These are phyloP conservation scores for Ascoidea asiatica DNA, from an alignment of 805 yeast genomes.

Conservation along the genomic window DNA sequence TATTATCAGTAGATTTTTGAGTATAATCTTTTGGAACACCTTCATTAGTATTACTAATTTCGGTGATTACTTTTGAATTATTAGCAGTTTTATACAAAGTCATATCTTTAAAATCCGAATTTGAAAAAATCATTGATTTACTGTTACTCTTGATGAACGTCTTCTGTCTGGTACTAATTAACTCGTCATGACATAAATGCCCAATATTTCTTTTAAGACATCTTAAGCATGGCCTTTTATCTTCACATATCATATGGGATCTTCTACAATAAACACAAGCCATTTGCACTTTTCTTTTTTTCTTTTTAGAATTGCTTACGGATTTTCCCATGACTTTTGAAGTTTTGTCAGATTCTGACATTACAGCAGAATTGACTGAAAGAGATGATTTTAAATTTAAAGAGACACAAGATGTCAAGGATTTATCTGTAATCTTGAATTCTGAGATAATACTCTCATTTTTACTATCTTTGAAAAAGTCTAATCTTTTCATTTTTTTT, in stretches of 20 bases:
- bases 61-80: constrained; percentile 1
- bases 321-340: too few relatives aligned
- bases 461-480: too few relatives aligned
- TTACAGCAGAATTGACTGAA: too few relatives aligned
- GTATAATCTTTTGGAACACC: not conserved
- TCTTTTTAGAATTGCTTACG: too few relatives aligned
- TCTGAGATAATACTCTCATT: too few relatives aligned
- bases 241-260: constrained; percentile 88
- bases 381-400: too few relatives aligned
- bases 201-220: constrained; percentile 80
- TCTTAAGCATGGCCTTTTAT: constrained; percentile 57
- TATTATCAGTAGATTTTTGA: not conserved
- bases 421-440: too few relatives aligned
- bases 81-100: constrained; percentile 3
- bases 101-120: constrained; percentile 3
- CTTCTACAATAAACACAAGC: constrained; percentile 88
- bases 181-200: constrained; percentile 71
- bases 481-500: too few relatives aligned
- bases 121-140: constrained; percentile 5
- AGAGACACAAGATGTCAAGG: too few relatives aligned
- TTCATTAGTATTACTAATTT: constrained; percentile 2
- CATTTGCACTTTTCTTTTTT: constrained; percentile 38
- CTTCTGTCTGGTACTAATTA: constrained; percentile 28
- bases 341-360: too few relatives aligned
- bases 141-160: constrained; percentile 9